Conservation (phyloP, 768 basidiomycete species). For the Kwoniella newhampshirensis region DNA sequence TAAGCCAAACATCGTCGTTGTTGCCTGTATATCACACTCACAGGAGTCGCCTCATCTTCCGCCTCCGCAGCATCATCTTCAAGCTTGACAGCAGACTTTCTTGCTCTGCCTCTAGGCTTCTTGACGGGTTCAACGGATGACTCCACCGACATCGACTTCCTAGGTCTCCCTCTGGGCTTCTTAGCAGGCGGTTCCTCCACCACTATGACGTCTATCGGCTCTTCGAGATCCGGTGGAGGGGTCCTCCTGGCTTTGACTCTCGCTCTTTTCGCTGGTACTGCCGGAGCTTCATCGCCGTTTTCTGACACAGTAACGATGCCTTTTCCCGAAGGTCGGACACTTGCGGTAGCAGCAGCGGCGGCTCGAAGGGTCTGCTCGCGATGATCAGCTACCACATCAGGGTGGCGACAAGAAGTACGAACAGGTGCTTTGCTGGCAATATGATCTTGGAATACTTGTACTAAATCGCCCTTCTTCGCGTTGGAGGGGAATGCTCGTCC, state of each 20-base stretch:
- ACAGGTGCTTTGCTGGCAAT: constrained; percentile 42
- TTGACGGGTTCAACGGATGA: constrained; percentile 9
- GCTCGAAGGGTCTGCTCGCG: constrained; percentile 15
- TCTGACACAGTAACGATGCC: constrained; percentile 37
- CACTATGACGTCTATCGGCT: not conserved
- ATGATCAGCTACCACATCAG: not conserved
- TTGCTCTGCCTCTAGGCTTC: constrained; percentile 10
- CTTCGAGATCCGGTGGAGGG: constrained; percentile 1
- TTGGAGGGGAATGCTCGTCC: constrained; percentile 26
- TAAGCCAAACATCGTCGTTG: not conserved
- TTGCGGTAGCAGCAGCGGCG: constrained; percentile 11
- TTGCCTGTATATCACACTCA: constrained; percentile 1
- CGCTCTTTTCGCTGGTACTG: constrained; percentile 20
- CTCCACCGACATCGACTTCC: constrained; percentile 14
- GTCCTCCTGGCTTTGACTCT: constrained; percentile 16
- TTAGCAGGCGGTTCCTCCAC: constrained; percentile 13
- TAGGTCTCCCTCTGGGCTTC: constrained; percentile 10
- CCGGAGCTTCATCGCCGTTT: constrained; percentile 26
- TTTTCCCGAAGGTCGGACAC: constrained; percentile 30
- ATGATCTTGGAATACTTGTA: constrained; percentile 36
- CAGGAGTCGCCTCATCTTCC: constrained; percentile 22
- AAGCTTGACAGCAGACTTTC: constrained; percentile 14
- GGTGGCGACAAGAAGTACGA: constrained; percentile 7
- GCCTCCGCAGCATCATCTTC: constrained; percentile 18
- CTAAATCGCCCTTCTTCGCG: constrained; percentile 49